phyloP scores from a whole-genome alignment of 345 rosid species.

The Corymbia maculata region DNA sequence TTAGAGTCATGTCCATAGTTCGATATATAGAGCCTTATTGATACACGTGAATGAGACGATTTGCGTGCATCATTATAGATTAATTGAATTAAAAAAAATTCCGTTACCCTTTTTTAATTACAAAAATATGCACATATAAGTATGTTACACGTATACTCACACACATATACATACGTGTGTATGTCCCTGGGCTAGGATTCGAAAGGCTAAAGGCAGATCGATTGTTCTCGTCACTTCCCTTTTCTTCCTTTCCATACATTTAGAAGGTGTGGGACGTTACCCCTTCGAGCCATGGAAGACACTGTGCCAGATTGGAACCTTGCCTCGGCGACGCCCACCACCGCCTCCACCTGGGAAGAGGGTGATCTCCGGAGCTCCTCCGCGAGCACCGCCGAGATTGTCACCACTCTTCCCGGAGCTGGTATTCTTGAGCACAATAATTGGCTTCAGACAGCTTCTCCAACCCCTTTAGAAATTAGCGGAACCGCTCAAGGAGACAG shows the following conservation, averaged over 20 bases:
- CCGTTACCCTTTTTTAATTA: background rate
- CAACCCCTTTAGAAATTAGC: background rate
- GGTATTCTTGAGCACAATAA: background rate
- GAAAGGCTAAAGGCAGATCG: background rate
- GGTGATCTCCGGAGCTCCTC: background rate
- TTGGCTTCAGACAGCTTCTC: background rate
- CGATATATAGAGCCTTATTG: background rate
- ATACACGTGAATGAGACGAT: rapidly evolving
- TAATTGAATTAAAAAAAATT: background rate
- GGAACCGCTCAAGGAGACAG: background rate
- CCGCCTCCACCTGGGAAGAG: background rate
- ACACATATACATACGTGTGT: background rate
- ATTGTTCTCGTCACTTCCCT: background rate
- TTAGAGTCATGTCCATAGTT: rapidly evolving
- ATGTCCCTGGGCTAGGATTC: background rate
- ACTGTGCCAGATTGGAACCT: background rate
- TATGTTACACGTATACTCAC: background rate
- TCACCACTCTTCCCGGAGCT: background rate
- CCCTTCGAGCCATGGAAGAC: background rate
- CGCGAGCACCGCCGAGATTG: background rate
- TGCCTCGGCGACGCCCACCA: background rate
- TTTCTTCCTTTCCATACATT: background rate
- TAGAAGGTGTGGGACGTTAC: background rate
- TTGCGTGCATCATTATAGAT: background rate
- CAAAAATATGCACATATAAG: background rate